phyloP scores from a whole-genome alignment of 2,329 filamentous ascomycete species.

The Cercospora canescens region DNA sequence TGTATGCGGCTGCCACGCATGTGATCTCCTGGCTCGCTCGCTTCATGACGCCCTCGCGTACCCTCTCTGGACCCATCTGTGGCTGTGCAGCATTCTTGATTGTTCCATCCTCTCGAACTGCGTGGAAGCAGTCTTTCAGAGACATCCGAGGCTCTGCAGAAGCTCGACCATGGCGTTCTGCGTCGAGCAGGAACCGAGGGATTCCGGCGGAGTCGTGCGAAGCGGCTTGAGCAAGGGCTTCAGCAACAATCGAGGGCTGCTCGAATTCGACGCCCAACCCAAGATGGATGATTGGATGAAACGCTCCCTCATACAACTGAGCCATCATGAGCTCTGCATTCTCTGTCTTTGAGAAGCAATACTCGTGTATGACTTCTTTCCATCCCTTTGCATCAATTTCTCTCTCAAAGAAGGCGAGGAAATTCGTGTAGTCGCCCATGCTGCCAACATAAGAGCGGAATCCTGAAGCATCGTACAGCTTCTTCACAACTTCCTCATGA shows the following conservation, averaged over 20 bases:
- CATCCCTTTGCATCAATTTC: not conserved
- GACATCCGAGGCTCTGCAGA: not conserved
- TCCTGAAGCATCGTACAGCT: not conserved
- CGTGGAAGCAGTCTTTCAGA: not conserved
- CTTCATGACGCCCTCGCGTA: not conserved
- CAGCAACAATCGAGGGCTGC: not conserved
- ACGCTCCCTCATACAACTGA: not conserved
- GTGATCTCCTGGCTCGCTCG: not conserved
- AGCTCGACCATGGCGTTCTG: not conserved
- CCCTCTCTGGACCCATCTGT: not conserved
- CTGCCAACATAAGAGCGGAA: not conserved
- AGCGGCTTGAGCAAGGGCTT: not conserved
- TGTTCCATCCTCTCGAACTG: not conserved
- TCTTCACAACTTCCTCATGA: not conserved
- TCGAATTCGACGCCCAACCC: not conserved
- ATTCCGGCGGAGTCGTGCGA: not conserved
- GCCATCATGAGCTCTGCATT: not conserved
- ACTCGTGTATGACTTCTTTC: not conserved
- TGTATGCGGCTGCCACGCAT: not conserved
- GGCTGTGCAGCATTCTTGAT: not conserved
- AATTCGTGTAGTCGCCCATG: not conserved
- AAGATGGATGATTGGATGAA: not conserved
- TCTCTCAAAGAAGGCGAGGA: not conserved
- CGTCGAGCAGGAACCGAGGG: not conserved
- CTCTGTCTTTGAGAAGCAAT: not conserved